A percentile compares a stretch with the other conserved stretches of the same genome.
phyloP scores from a whole-genome alignment of 2,329 filamentous ascomycete species.

The Diaporthe sp. region DNA sequence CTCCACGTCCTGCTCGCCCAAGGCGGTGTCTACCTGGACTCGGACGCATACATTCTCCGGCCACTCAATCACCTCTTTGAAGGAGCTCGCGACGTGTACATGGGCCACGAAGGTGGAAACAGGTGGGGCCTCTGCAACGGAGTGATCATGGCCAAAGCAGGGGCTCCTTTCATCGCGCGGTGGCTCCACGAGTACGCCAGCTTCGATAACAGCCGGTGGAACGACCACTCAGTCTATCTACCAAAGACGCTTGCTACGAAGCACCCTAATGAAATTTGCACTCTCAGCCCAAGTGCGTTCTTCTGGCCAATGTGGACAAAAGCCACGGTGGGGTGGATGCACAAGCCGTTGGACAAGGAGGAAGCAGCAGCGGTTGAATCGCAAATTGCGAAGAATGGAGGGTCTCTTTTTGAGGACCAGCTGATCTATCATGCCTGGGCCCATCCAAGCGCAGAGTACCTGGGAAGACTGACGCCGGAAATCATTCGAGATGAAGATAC shows the following conservation, averaged over 20 bases:
- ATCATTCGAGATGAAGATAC: not conserved
- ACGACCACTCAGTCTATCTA: not conserved
- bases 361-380: not conserved
- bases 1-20: not conserved
- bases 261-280: not conserved
- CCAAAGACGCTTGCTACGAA: not conserved
- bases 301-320: slow-evolving; percentile 11
- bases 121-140: not conserved
- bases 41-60: not conserved
- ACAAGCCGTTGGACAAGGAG: not conserved
- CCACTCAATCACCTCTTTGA: not conserved
- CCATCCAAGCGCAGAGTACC: not conserved
- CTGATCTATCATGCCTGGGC: slow-evolving; percentile 1
- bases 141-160: not conserved
- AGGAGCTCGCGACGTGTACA: not conserved
- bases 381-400: not conserved
- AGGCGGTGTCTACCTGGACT: not conserved
- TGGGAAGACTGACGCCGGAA: not conserved
- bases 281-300: not conserved
- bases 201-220: not conserved
- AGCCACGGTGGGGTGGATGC: not conserved
- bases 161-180: not conserved
- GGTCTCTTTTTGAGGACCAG: not conserved
- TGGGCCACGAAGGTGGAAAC: not conserved
- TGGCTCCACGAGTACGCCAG: not conserved